Evolutionary conservation across 331 rosid species (phyloP).

Genomic region (Pyracantha coccinea): DNA sequence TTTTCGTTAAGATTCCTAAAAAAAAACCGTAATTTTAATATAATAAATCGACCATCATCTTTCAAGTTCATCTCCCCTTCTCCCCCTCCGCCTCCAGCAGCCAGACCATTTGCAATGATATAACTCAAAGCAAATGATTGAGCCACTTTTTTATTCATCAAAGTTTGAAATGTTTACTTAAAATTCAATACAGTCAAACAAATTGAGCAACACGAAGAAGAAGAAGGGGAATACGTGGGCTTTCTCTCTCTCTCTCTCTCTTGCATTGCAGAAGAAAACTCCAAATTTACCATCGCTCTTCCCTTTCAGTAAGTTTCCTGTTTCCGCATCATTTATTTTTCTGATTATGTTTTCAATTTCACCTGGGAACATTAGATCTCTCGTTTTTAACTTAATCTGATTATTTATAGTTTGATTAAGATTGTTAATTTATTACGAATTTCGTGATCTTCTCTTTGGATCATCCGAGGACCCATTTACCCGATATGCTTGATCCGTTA

Average conservation of each 20-base stretch:
- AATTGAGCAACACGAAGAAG: background rate
- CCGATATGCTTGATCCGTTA: background rate
- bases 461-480: background rate
- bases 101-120: background rate
- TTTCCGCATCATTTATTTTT: background rate
- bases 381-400: background rate
- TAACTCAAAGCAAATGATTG: constrained; percentile 6
- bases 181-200: background rate
- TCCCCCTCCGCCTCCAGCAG: background rate
- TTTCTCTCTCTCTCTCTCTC: background rate
- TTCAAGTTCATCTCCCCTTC: background rate
- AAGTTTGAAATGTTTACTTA: background rate
- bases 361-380: background rate
- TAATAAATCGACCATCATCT: too few relatives aligned
- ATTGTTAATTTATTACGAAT: background rate
- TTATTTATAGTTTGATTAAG: background rate
- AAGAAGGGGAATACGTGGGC: background rate
- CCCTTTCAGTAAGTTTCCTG: background rate
- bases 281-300: background rate
- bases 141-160: background rate
- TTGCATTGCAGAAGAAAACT: constrained; percentile 2
- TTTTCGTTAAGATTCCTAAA: too few relatives aligned
- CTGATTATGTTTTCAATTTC: background rate
- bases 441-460: background rate
- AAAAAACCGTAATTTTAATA: too few relatives aligned